These are phyloP conservation scores for Petunia hybrid DNA, from an alignment of 305 asterid species.

Conservation along the genomic window DNA sequence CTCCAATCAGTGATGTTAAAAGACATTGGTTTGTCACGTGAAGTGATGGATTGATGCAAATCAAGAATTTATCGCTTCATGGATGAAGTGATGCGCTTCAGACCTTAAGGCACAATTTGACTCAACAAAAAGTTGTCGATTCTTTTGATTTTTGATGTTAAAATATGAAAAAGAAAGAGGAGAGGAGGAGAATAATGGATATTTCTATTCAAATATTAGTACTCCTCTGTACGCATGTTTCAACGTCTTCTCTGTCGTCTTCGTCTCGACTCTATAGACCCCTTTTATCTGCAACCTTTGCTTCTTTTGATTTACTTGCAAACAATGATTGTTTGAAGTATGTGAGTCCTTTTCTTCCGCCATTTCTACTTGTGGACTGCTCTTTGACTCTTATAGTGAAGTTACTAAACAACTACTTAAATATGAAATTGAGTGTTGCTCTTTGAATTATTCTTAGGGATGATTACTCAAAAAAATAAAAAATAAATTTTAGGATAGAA, in stretches of 20 bases:
- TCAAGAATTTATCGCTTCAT: too few species aligned
- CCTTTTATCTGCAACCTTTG: not conserved
- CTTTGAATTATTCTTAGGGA: not conserved
- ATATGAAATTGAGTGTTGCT: slow-evolving; percentile 14
- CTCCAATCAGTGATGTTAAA: too few species aligned
- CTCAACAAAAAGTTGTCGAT: too few species aligned
- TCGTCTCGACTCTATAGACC: not conserved
- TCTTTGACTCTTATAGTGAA: not conserved
- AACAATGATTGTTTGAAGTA: not conserved
- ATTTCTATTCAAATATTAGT: too few species aligned
- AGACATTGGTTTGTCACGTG: too few species aligned
- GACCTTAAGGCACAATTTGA: too few species aligned
- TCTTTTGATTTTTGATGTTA: too few species aligned
- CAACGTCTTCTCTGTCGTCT: not conserved
- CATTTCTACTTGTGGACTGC: slow-evolving; percentile 4
- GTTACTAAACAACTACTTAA: not conserved
- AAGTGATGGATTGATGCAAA: too few species aligned
- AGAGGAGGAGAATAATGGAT: too few species aligned
- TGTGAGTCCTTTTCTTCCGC: slow-evolving; percentile 20
- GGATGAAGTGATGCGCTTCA: too few species aligned
- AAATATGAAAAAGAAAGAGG: too few species aligned
- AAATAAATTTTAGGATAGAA: not conserved
- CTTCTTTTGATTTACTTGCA: not conserved
- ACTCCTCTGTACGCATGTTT: too few species aligned
- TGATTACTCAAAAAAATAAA: not conserved